Evolutionary conservation across 2,329 filamentous ascomycete genomes (phyloP).

Genomic region (Chaetomiaceae sp.): DNA sequence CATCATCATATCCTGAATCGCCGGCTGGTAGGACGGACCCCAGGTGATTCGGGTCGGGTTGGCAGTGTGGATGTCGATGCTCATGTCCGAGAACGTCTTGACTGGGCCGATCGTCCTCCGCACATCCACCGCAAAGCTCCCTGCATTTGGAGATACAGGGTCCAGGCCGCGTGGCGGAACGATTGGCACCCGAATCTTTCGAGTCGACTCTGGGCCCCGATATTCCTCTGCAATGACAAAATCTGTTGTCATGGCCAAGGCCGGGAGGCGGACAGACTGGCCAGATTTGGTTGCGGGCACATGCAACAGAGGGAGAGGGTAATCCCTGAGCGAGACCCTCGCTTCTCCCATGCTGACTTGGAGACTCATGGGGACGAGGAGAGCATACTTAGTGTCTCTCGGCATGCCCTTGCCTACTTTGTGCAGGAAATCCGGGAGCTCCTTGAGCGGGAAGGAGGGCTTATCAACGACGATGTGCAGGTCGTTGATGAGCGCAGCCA

Average conservation of each 20-base stretch:
- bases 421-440: slow-evolving; percentile 80
- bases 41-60: slow-evolving; percentile 91
- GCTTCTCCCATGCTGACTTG: slow-evolving; percentile 88
- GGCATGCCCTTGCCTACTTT: slow-evolving; percentile 96
- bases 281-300: slow-evolving; percentile 76
- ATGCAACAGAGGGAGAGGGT: slow-evolving; percentile 86
- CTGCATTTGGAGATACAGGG: slow-evolving; percentile 49
- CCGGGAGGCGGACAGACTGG: slow-evolving; percentile 74
- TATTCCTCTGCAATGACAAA: slow-evolving; percentile 97
- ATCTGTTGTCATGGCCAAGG: slow-evolving; percentile 78
- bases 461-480: slow-evolving; percentile 84
- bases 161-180: slow-evolving; percentile 60
- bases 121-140: slow-evolving; percentile 78
- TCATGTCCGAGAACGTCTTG: slow-evolving; percentile 93
- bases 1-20: slow-evolving; percentile 99
- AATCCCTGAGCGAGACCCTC: slow-evolving; percentile 81
- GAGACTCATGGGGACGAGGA: slow-evolving; percentile 85
- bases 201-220: slow-evolving; percentile 71
- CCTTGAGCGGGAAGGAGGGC: slow-evolving; percentile 78
- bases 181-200: slow-evolving; percentile 77
- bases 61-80: slow-evolving; percentile 86
- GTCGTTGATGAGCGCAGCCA: slow-evolving; percentile 77
- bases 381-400: slow-evolving; percentile 79
- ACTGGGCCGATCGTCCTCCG: slow-evolving; percentile 88
- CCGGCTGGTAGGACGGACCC: slow-evolving; percentile 96